phyloP scores from a whole-genome alignment of 192 early-diverging fungal genomes.

The Pecoramyces ruminantium region DNA sequence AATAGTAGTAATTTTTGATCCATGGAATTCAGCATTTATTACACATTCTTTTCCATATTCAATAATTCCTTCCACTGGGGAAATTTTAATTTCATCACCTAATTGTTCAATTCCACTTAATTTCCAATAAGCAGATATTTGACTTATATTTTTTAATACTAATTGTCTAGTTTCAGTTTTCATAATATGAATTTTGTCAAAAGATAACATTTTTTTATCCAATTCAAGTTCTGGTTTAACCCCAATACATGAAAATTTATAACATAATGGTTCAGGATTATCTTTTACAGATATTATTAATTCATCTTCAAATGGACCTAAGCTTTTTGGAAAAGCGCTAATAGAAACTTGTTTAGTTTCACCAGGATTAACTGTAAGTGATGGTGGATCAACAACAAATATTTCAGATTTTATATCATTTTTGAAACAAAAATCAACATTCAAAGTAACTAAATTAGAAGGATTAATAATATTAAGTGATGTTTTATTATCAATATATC shows the following conservation, averaged over 20 bases:
- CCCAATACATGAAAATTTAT: constrained; percentile 31
- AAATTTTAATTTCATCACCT: constrained; percentile 38
- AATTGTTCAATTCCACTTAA: constrained; percentile 29
- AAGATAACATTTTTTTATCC: constrained; percentile 33
- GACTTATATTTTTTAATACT: constrained; percentile 29
- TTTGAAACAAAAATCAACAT: constrained; percentile 20
- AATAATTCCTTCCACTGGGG: constrained; percentile 28
- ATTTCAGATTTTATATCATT: constrained; percentile 34
- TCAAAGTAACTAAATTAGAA: constrained; percentile 14
- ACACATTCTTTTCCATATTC: constrained; percentile 20
- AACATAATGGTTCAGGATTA: constrained; percentile 41
- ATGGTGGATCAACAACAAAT: constrained; percentile 36
- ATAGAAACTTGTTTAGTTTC: constrained; percentile 19
- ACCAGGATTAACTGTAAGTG: constrained; percentile 21
- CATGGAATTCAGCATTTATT: constrained; percentile 33
- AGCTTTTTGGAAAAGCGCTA: constrained; percentile 31
- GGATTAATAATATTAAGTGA: constrained; percentile 27
- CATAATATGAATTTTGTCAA: constrained; percentile 42
- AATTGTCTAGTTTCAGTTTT: constrained; percentile 29
- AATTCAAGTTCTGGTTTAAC: constrained; percentile 43
- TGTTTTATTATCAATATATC: constrained; percentile 33
- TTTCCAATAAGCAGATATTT: constrained; percentile 32
- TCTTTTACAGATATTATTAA: constrained; percentile 40
- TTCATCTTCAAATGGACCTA: constrained; percentile 26
- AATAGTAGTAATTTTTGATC: constrained; percentile 23